These are phyloP conservation scores for Meyerozyma guilliermondii DNA, from an alignment of 1,139 yeast species.

Conservation along the genomic window DNA sequence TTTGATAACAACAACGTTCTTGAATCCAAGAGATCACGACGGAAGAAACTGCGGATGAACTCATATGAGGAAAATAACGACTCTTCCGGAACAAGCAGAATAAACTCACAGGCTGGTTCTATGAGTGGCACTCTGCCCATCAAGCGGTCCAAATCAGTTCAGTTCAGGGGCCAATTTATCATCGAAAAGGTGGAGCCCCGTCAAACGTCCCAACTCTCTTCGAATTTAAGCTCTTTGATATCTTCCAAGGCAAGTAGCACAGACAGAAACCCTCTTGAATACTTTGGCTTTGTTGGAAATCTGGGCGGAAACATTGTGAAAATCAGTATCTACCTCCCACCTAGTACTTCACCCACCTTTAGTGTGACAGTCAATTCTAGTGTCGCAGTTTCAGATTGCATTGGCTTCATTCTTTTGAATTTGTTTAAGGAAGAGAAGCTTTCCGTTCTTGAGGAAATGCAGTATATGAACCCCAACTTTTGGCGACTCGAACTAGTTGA, in stretches of 20 bases:
- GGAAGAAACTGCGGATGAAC: slow-evolving; percentile 7
- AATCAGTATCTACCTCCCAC: slow-evolving; percentile 38
- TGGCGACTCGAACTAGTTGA: slow-evolving; percentile 71
- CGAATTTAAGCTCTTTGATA: slow-evolving; percentile 39
- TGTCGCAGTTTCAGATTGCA: slow-evolving; percentile 54
- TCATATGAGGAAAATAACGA: slow-evolving; percentile 9
- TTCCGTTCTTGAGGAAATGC: slow-evolving; percentile 12
- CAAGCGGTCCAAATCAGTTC: slow-evolving; percentile 14
- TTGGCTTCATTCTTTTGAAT: slow-evolving; percentile 52
- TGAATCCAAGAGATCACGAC: slow-evolving; percentile 12
- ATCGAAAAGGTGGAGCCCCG: slow-evolving; percentile 22
- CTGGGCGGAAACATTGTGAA: slow-evolving; percentile 18
- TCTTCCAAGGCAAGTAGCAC: slow-evolving; percentile 30
- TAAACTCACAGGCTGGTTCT: background rate
- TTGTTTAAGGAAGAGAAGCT: slow-evolving; percentile 9
- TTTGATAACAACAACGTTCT: slow-evolving; percentile 12
- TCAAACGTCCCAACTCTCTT: slow-evolving; percentile 8
- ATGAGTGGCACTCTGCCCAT: background rate
- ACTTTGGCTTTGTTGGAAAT: slow-evolving; percentile 44
- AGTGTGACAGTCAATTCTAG: slow-evolving; percentile 37
- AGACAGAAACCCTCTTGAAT: slow-evolving; percentile 46
- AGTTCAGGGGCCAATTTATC: slow-evolving; percentile 15
- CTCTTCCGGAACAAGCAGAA: slow-evolving; percentile 1
- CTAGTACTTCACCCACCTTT: slow-evolving; percentile 26
- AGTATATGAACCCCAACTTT: slow-evolving; percentile 46